Base-by-base conservation (phyloP, 176 grass and related monocot species). In the Avena sativa region DNA sequence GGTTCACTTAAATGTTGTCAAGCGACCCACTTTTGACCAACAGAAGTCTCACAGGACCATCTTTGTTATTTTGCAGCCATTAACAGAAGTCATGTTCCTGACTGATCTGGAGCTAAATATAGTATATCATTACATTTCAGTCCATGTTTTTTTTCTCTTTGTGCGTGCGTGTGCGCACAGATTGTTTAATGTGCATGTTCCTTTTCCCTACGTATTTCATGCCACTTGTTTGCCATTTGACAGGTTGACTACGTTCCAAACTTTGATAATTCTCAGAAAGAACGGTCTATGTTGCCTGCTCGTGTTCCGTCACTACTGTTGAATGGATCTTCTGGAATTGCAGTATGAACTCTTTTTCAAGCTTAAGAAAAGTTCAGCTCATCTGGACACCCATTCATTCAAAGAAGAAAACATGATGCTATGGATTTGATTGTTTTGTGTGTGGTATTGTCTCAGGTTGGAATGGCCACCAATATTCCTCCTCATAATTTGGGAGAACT, bases 381-480 rank as follows among this genome's bases (percentile, higher is more conserved):
- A 67, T 74, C 58, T 30, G 15, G 25, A 34, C 47, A 80, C 72
- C 34, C 76, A 51, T 75, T 80, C 50, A 44, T 58, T 51, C 40
- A 25, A 64, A 43, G 51, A 86, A 75, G 20, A 74, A 32, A 82
- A 74, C 23, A 12, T 74, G 69, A 57, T 76, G 60, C 8, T 28
- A 47, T 36, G 58, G 71, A 69, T 25, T 26, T 58, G 26, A 59
- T 47, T 84, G 12, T 84, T 64, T 50, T 17, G 46, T 46, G 55
- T 70, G 49, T 83, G 49, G 38, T 81, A 51, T 83, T 85, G 40
- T 84, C 60, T 72, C 77, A 98, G 96, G 96, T 98, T 70, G 96
- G 96, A 87, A 98, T 98, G 96, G 96, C 96, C 34, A 98, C 96
- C 90, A 98, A 98, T 91, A 98, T 98, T 77, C 96, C 96, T 87